Evolutionary conservation across 768 basidiomycete genomes (phyloP), one percentile per base, ranked within the genome.

Genomic region (Favolaschia claudopus): DNA sequence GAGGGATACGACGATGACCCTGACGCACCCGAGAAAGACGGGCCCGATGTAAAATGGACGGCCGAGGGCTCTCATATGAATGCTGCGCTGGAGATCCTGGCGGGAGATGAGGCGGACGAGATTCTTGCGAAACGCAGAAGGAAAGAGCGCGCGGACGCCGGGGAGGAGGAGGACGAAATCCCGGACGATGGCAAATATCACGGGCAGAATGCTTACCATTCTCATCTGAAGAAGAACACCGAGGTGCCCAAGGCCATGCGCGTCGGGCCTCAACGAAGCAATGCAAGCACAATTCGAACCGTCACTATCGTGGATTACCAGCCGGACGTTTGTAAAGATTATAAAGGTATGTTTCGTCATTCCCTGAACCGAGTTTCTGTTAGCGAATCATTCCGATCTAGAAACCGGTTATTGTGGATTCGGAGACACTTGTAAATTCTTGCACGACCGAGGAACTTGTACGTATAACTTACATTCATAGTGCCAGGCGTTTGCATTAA

Each of bases 391-490:
- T 46, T 68, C 17, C 61, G 46, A 57, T 20, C 32, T 69, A 96
- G 96, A 99, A 79, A 99, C 97, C 48, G 97, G 97, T 0, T 99
- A 93, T 72, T 99, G 97, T 75, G 97, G 97, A 20, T 99, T 96
- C 73, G 97, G 97, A 28, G 97, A 99, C 76, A 95, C 95, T 4
- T 99, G 97, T 77, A 99, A 98, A 82, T 98, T 98, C 80, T 82
- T 99, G 72, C 97, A 99, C 76, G 97, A 99, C 75, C 89, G 96
- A 69, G 96, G 96, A 56, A 95, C 93, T 32, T 95, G 92, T 93
- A 68, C 72, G 91, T 87, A 25, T 39, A 22, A 32, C 43, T n/a
- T n/a, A n/a, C 42, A 49, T 54, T 29, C 22, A 33, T 61, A 24
- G 39, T 62, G 38, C 51, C 51, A 32, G 38, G 13, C 20, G 48